Evolutionary conservation across 176 grass and related monocot genomes (phyloP), one percentile per base, ranked within the genome.

Genomic region (Hordeum marinum): DNA sequence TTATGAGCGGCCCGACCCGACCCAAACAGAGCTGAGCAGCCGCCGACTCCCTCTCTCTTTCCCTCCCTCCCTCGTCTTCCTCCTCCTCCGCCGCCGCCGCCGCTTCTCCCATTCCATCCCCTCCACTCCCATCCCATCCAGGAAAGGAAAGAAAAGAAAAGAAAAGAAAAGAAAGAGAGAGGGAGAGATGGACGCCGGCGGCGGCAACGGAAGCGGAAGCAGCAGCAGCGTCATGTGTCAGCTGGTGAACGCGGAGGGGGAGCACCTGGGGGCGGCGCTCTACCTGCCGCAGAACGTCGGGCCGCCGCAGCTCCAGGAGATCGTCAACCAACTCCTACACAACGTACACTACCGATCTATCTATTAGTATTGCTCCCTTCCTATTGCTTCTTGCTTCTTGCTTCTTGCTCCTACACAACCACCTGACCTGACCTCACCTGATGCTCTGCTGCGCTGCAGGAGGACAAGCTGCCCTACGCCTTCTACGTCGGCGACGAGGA

Each of bases 401-500:
- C 7, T 13, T 45, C 10, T 42, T 42, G 40, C 40, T 34, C 31
- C 31, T 32, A 32, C 31, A 32, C 31, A 32, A 32, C 31, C 2
- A 32, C 40, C 40, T 42, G 9, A 42, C 39, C 37, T 39, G 7
- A 39, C 7, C 7, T 8, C 7, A 8, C 8, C 40, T 42, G 40
- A 42, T 42, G 40, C 37, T 8, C 31, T 32, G 31, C 31, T 32
- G 31, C 31, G 1, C 2, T 32, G 80, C 52, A 98, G 96, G 96
- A 90, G 63, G 96, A 98, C 39, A 98, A 94, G 78, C 21, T 92
- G 15, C 96, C 96, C 10, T 98, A 98, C 68, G 83, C 90, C 70
- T 98, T 98, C 68, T 98, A 98, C 87, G 85, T 98, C 21, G 94
- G 85, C 52, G 93, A 98, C 41, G 89, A 98, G 78, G 96, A 95